phyloP scores from a whole-genome alignment of 108 stramenopile genomes.

The Pseudonitzschia delicatissima region DNA sequence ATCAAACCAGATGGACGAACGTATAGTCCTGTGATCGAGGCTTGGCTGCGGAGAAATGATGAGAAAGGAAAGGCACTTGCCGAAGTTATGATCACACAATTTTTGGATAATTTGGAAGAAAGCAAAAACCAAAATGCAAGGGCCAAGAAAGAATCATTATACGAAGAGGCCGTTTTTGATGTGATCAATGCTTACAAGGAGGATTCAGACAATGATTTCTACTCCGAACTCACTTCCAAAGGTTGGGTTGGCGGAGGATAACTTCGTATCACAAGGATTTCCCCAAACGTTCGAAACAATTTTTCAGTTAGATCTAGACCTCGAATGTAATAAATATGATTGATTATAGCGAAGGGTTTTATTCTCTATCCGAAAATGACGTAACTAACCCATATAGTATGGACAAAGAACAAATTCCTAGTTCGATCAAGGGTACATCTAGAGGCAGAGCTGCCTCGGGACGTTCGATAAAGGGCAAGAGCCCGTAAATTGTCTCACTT shows the following conservation, averaged over 20 bases:
- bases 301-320: not conserved
- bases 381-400: slow-evolving; percentile 15
- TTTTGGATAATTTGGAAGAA: slow-evolving; percentile 19
- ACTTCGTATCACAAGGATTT: too few relatives aligned
- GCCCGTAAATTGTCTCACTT: not conserved
- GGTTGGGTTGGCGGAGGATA: slow-evolving; percentile 2
- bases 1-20: slow-evolving; percentile 26
- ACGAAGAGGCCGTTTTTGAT: slow-evolving; percentile 24
- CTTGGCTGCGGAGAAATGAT: slow-evolving; percentile 23
- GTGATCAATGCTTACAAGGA: slow-evolving; percentile 28
- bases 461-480: not conserved
- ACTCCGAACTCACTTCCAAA: not conserved
- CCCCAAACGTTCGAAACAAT: not conserved
- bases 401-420: slow-evolving; percentile 10
- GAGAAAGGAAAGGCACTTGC: slow-evolving; percentile 28
- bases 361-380: not conserved
- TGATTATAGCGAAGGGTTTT: not conserved
- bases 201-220: slow-evolving; percentile 6
- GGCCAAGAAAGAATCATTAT: not conserved
- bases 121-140: not conserved
- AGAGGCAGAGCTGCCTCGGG: slow-evolving; percentile 3
- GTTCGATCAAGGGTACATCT: slow-evolving; percentile 3
- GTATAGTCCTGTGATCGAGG: slow-evolving; percentile 24
- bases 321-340: not conserved
- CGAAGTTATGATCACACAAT: slow-evolving; percentile 20